phyloP scores from a whole-genome alignment of 345 rosid species.

The rapeseed (Brassica napus) region DNA sequence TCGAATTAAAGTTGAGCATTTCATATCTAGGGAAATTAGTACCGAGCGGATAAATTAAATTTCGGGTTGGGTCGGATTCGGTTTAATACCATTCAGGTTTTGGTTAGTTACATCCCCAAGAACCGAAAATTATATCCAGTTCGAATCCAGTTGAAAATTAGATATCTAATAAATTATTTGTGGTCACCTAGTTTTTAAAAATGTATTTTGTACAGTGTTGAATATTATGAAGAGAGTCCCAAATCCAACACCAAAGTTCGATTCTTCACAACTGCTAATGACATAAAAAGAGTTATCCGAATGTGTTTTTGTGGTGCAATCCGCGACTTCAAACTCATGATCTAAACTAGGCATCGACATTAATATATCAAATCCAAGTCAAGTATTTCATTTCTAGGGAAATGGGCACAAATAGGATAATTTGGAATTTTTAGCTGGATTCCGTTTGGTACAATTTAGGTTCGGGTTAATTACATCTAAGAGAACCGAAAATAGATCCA shows the following conservation, averaged over 20 bases:
- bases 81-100: not conserved
- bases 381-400: not conserved
- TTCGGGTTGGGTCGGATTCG: not conserved
- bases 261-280: not conserved
- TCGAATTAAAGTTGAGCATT: not conserved
- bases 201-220: not conserved
- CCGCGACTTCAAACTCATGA: not conserved
- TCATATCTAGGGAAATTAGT: not conserved
- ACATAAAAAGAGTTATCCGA: not conserved
- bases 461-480: not conserved
- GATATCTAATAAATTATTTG: not conserved
- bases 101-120: not conserved
- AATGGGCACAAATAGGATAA: not conserved
- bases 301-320: not conserved
- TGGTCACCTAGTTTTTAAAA: not conserved
- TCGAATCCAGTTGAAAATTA: not conserved
- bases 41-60: not conserved
- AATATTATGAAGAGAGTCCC: not conserved
- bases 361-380: not conserved
- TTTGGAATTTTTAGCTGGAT: not conserved
- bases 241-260: not conserved
- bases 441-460: not conserved
- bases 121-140: not conserved
- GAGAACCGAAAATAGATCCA: not conserved
- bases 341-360: not conserved